Conservation (phyloP, 495 filamentous ascomycete genomes). For the Jackrogersella minutella region DNA sequence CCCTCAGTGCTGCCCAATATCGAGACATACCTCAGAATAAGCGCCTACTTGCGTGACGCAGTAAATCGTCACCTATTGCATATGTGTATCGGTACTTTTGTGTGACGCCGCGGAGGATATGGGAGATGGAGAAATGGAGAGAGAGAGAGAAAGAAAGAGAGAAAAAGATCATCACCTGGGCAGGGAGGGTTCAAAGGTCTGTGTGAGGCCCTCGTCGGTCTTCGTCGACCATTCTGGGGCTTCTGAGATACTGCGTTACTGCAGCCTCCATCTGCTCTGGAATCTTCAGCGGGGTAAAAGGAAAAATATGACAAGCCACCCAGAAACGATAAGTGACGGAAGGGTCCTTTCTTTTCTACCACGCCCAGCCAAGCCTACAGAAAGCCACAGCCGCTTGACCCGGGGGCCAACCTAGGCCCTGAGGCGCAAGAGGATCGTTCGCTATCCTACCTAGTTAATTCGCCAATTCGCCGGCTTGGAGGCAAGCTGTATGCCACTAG, state of each 20-base stretch:
- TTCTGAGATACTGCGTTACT: background rate
- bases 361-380: slow-evolving; percentile 24
- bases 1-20: slow-evolving; percentile 23
- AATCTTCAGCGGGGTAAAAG: slow-evolving; percentile 30
- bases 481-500: background rate
- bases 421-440: slow-evolving; percentile 7
- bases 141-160: slow-evolving; percentile 1
- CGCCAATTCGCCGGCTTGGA: background rate
- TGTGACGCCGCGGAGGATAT: slow-evolving; percentile 14
- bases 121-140: background rate
- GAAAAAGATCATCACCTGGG: too few species aligned
- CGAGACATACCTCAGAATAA: slow-evolving; percentile 29
- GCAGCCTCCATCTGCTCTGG: background rate
- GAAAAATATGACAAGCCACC: slow-evolving; percentile 7
- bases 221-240: slow-evolving; percentile 3
- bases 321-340: slow-evolving; percentile 32
- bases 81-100: slow-evolving; percentile 29
- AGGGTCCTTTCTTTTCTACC: slow-evolving; percentile 15
- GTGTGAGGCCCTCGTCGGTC: slow-evolving; percentile 7
- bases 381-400: slow-evolving; percentile 36
- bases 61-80: slow-evolving; percentile 38
- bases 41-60: slow-evolving; percentile 31
- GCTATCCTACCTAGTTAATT: background rate
- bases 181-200: too few species aligned
- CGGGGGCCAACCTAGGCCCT: too few species aligned